Conservation (phyloP, 2,329 filamentous ascomycete species). For the Cordyceps cicadae region DNA sequence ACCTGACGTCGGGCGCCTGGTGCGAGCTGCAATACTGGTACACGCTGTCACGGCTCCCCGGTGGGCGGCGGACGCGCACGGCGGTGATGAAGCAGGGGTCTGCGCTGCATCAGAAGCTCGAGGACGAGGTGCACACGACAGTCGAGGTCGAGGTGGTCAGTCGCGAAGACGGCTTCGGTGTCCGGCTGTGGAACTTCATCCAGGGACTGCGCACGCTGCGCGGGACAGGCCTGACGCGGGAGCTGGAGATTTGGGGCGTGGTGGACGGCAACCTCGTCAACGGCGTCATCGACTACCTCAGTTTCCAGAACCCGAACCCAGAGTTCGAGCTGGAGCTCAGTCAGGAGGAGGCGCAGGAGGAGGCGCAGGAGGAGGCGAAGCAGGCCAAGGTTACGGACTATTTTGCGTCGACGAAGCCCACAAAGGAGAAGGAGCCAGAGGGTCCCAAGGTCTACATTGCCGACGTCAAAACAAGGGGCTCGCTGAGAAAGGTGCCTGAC, state of each 20-base stretch:
- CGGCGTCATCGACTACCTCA: conserved; percentile 83
- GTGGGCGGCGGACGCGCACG: conserved; percentile 68
- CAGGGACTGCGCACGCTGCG: conserved; percentile 70
- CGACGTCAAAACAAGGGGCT: conserved; percentile 79
- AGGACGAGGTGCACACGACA: conserved; percentile 74
- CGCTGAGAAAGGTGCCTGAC: conserved; percentile 54
- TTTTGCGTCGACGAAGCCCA: conserved; percentile 23
- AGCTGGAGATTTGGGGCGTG: conserved; percentile 78
- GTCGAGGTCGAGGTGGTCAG: conserved; percentile 64
- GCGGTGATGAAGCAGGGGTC: conserved; percentile 77
- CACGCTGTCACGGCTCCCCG: conserved; percentile 60
- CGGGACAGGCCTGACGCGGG: conserved; percentile 62
- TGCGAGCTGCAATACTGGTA: conserved; percentile 94
- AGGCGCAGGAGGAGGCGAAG: conserved; percentile 16
- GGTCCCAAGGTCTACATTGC: conserved; percentile 57
- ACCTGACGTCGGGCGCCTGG: conserved; percentile 84
- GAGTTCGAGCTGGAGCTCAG: conserved; percentile 55
- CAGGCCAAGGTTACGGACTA: conserved; percentile 35
- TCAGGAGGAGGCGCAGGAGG: conserved; percentile 24
- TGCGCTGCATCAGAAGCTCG: conserved; percentile 71
- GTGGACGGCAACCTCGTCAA: conserved; percentile 77
- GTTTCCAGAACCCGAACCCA: conserved; percentile 65
- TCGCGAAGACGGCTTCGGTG: conserved; percentile 73
- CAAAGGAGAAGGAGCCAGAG: not conserved
- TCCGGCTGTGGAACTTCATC: conserved; percentile 85